phyloP scores from a whole-genome alignment of 257 asterid species.

The Thymus quinquecostatus region DNA sequence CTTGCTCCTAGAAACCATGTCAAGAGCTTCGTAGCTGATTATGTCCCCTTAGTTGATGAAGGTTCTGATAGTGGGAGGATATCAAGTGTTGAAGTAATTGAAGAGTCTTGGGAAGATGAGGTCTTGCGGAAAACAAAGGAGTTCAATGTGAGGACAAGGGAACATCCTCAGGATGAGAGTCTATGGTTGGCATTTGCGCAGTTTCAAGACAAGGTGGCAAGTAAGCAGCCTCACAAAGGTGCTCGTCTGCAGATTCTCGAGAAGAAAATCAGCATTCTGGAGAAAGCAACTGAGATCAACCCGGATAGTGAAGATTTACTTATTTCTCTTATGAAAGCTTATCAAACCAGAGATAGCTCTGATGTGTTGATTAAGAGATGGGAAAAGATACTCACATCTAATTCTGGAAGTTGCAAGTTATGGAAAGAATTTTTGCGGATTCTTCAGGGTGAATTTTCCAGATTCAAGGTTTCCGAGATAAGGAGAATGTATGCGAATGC shows the following conservation, averaged over 20 bases:
- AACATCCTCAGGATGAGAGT: slow-evolving; percentile 80
- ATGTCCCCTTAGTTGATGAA: slow-evolving; percentile 61
- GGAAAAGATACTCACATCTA: slow-evolving; percentile 74
- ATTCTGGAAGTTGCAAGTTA: slow-evolving; percentile 82
- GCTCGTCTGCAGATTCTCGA: slow-evolving; percentile 94
- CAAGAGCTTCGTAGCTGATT: slow-evolving; percentile 48
- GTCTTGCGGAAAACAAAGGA: slow-evolving; percentile 79
- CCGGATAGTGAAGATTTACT: slow-evolving; percentile 88
- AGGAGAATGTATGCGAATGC: slow-evolving; percentile 92
- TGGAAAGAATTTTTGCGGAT: slow-evolving; percentile 92
- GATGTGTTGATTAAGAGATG: slow-evolving; percentile 81
- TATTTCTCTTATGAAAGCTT: slow-evolving; percentile 85
- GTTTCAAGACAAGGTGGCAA: slow-evolving; percentile 91
- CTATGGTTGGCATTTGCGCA: slow-evolving; percentile 82
- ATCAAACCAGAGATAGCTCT: slow-evolving; percentile 73
- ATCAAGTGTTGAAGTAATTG: slow-evolving; percentile 49
- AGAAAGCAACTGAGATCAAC: slow-evolving; percentile 88
- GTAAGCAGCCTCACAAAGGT: slow-evolving; percentile 85
- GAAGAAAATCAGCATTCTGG: slow-evolving; percentile 93
- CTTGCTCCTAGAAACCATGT: slow-evolving; percentile 49
- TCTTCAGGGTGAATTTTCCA: slow-evolving; percentile 85
- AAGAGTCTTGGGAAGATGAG: slow-evolving; percentile 97
- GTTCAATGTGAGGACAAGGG: slow-evolving; percentile 84
- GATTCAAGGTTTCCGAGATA: slow-evolving; percentile 92
- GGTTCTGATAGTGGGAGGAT: slow-evolving; percentile 35